Base-by-base conservation (phyloP, 192 early-diverging fungal species). In the Powellomyces hirtus region DNA sequence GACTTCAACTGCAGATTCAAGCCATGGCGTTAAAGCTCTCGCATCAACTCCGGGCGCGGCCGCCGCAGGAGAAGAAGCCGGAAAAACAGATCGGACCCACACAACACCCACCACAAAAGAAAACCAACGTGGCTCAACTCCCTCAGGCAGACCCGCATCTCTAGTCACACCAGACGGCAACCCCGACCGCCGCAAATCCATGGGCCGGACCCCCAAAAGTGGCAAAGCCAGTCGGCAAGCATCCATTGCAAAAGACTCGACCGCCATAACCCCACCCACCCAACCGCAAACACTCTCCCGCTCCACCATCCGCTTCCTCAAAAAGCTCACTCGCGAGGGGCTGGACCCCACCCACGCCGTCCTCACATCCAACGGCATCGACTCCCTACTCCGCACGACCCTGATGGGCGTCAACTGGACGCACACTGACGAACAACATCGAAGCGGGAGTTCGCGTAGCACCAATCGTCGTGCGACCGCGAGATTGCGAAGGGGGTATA, bases 241-340 rank as follows among this genome's bases (percentile, higher is more conserved):
- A 16, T 56, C 53, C 53, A 52, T 24, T 42, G 51, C 7, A 24
- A 16, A 18, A 4, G 31, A 22, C 53, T 16, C 5, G 16, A 31
- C 29, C 20, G 27, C 53, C 29, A 29, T 29, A 6, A 16, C 53
- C 53, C 24, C 29, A 1, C 16, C 40, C 36, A 38, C 33, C 4
- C 18, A 34, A 13, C 59, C 34, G 20, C 68, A 68, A 29, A 68
- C 52, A n/a, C 50, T 79, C 0, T 79, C 77, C 1, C 51, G 46
- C 18, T 73, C 74, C 0, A 79, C 78, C 0, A 50, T 79, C 27
- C 20, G 58, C 11, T 70, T 76, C n/a, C 45, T 79, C 1, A 79
- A 71, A 64, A 73, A 74, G 53, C 61, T 79, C 13, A 71, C 78
- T 5, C 44, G 61, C 5, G 78, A 79, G 16, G 38, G 37, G 45